A percentile compares a stretch with the other conserved stretches of the same genome.
phyloP scores from a whole-genome alignment of 306 rosid genomes.

The Prunus salicina region DNA sequence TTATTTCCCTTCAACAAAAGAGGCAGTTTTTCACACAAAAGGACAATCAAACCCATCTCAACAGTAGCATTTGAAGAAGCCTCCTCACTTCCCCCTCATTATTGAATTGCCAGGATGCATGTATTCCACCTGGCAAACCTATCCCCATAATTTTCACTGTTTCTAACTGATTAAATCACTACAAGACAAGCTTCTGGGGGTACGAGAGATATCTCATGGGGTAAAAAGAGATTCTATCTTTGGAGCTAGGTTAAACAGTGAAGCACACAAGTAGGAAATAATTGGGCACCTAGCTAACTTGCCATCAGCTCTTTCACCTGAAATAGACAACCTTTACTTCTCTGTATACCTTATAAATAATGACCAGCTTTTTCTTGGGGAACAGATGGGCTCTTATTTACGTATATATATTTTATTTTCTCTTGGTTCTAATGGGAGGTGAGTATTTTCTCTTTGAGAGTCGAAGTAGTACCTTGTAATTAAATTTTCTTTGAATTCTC shows the following conservation, averaged over 20 bases:
- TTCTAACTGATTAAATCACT: slow-evolving; percentile 24
- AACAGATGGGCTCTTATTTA: neutral
- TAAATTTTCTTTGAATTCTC: neutral
- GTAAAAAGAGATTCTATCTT: slow-evolving; percentile 1
- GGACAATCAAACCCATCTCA: slow-evolving; percentile 51
- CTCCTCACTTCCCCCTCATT: slow-evolving; percentile 25
- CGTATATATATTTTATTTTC: no score
- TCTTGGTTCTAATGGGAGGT: no score
- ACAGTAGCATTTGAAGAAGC: slow-evolving; percentile 31
- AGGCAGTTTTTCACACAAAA: slow-evolving; percentile 10
- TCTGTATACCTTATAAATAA: slow-evolving; percentile 13
- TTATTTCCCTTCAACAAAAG: neutral
- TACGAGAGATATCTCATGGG: neutral
- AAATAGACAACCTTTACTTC: slow-evolving; percentile 6
- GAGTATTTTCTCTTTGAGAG: neutral
- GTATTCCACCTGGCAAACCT: slow-evolving; percentile 50
- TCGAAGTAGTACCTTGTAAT: neutral
- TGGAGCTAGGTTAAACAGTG: neutral
- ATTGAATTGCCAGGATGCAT: slow-evolving; percentile 47
- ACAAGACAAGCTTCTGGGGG: slow-evolving; percentile 32
- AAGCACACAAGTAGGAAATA: neutral
- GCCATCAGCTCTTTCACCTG: neutral
- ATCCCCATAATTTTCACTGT: slow-evolving; percentile 31
- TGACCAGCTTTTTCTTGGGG: neutral
- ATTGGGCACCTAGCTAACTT: neutral